Conservation (phyloP, 495 filamentous ascomycete species). For the Penicillium crystallinum region DNA sequence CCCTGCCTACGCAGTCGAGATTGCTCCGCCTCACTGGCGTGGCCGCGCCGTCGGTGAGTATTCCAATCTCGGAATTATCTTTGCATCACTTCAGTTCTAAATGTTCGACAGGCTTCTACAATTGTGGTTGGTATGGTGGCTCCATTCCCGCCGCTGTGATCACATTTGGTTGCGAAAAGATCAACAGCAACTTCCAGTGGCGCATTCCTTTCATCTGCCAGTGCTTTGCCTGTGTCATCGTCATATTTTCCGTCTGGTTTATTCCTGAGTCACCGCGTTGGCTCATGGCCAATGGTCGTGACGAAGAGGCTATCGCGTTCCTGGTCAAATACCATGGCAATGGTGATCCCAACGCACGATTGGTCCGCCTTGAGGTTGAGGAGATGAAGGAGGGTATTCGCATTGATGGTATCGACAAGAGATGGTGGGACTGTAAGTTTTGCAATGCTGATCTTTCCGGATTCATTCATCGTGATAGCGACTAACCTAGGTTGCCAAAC, state of each 20-base stretch:
- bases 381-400: slow-evolving; percentile 57
- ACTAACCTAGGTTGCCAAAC: background rate
- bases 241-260: slow-evolving; percentile 52
- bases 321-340: slow-evolving; percentile 57
- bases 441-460: no score
- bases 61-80: background rate
- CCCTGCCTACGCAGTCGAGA: slow-evolving; percentile 72
- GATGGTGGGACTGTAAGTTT: slow-evolving; percentile 59
- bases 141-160: slow-evolving; percentile 44
- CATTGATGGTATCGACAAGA: slow-evolving; percentile 54
- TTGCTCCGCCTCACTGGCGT: slow-evolving; percentile 68
- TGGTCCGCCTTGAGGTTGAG: slow-evolving; percentile 51
- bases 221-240: slow-evolving; percentile 47
- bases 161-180: slow-evolving; percentile 39
- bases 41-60: slow-evolving; percentile 49
- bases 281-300: slow-evolving; percentile 49
- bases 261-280: slow-evolving; percentile 60
- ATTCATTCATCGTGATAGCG: background rate
- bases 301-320: slow-evolving; percentile 50
- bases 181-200: slow-evolving; percentile 47
- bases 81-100: background rate
- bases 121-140: slow-evolving; percentile 55
- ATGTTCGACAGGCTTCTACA: slow-evolving; percentile 44
- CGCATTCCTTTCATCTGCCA: slow-evolving; percentile 46
- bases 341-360: slow-evolving; percentile 44